Conservation (phyloP, 768 basidiomycete species). For the Collybiopsis luxurians region DNA sequence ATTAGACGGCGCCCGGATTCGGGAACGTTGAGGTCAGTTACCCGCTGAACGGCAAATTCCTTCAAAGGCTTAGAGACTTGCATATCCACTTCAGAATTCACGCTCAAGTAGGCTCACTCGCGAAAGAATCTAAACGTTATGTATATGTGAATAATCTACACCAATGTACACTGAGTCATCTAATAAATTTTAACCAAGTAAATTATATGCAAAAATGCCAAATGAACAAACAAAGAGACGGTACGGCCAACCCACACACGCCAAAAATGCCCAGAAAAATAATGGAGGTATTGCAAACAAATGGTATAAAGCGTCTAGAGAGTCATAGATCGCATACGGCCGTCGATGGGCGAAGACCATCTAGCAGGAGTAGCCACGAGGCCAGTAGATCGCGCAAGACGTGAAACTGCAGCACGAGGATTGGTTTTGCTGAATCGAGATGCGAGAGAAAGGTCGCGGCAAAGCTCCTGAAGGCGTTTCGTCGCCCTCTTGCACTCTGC, state of each 20-base stretch:
- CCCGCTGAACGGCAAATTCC: too few relatives aligned
- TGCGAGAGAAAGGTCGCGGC: slow-evolving; percentile 42
- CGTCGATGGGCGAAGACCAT: slow-evolving; percentile 1
- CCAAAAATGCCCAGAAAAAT: neutral
- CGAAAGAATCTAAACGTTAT: neutral
- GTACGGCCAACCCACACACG: too few relatives aligned
- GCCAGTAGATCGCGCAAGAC: slow-evolving; percentile 4
- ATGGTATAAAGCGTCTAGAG: neutral
- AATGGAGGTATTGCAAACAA: neutral
- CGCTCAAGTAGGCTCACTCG: too few relatives aligned
- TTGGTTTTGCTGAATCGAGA: slow-evolving; percentile 18
- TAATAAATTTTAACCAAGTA: slow-evolving; percentile 6
- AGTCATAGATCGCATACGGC: slow-evolving; percentile 10
- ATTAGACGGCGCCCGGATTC: too few relatives aligned
- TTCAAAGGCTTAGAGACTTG: neutral
- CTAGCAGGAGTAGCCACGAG: neutral
- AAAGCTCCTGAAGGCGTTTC: slow-evolving; percentile 45
- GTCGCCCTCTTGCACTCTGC: slow-evolving; percentile 39
- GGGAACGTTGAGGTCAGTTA: too few relatives aligned
- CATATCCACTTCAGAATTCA: neutral
- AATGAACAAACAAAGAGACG: too few relatives aligned
- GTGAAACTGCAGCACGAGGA: neutral
- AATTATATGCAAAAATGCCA: slow-evolving; percentile 2
- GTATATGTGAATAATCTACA: neutral
- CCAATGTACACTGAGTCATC: neutral